phyloP scores from a whole-genome alignment of 352 stramenopile genomes.

The Phytophthora constricta region DNA sequence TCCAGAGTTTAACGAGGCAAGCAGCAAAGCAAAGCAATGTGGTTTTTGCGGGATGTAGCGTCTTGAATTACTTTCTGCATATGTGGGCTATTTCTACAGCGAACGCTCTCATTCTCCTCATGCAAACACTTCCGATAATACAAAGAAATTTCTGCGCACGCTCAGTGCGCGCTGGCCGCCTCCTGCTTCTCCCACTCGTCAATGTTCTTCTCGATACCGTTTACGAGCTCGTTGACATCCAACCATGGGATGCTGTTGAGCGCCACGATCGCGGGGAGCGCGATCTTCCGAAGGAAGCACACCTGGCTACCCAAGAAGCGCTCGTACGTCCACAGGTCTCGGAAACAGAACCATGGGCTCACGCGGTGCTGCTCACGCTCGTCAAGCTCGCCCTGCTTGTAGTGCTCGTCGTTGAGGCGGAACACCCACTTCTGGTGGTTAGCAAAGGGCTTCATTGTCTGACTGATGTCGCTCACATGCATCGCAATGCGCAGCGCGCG shows the following conservation, averaged over 20 bases:
- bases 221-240: constrained; percentile 56
- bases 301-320: constrained; percentile 63
- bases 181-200: constrained; percentile 53
- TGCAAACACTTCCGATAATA: constrained; percentile 38
- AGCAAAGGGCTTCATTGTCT: constrained; percentile 84
- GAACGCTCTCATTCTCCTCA: constrained; percentile 34
- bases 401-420: constrained; percentile 76
- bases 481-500: constrained; percentile 68
- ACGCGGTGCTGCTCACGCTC: constrained; percentile 40
- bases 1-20: too few species aligned
- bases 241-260: constrained; percentile 74
- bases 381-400: constrained; percentile 74
- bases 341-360: constrained; percentile 62
- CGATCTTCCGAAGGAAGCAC: constrained; percentile 66
- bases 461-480: constrained; percentile 84
- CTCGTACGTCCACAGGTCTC: constrained; percentile 55
- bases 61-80: constrained; percentile 46
- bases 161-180: constrained; percentile 17
- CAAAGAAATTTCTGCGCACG: constrained; percentile 1
- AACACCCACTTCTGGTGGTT: constrained; percentile 82
- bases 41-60: constrained; percentile 22
- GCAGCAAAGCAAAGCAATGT: too few species aligned
- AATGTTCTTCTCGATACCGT: constrained; percentile 70
- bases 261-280: constrained; percentile 55
- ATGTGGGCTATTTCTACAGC: constrained; percentile 45